A percentile compares a stretch with the other conserved stretches of the same genome.
phyloP scores from a whole-genome alignment of 192 early-diverging fungal genomes.

The Phycomyces nitens region DNA sequence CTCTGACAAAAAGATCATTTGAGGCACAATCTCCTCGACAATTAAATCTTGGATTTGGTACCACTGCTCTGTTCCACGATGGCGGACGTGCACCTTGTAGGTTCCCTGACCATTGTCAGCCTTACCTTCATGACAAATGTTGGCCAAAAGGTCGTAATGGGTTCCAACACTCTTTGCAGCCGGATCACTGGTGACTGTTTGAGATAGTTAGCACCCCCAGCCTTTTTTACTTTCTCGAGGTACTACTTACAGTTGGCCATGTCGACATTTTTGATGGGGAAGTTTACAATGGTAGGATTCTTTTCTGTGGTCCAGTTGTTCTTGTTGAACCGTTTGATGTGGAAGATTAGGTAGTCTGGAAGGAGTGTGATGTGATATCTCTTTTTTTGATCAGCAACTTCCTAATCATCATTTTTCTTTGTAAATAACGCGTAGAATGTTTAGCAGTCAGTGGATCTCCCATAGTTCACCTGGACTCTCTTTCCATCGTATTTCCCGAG shows the following conservation, averaged over 20 bases:
- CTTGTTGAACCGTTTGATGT: constrained; percentile 87
- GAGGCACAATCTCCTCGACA: constrained; percentile 88
- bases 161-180: constrained; percentile 40
- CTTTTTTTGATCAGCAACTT: constrained; percentile 53
- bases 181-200: constrained; percentile 50
- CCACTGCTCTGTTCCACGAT: constrained; percentile 83
- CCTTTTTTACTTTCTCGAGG: background rate
- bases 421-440: no score
- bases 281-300: constrained; percentile 97
- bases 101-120: constrained; percentile 59
- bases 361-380: constrained; percentile 71
- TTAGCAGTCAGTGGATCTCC: no score
- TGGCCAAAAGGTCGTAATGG: constrained; percentile 86
- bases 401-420: constrained; percentile 36
- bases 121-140: constrained; percentile 87
- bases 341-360: constrained; percentile 86
- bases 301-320: constrained; percentile 83
- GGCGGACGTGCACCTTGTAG: constrained; percentile 84
- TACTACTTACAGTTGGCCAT: constrained; percentile 70
- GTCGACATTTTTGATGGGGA: constrained; percentile 81
- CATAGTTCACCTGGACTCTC: constrained; percentile 58
- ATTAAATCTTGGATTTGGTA: constrained; percentile 92
- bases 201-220: no score
- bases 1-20: constrained; percentile 92
- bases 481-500: constrained; percentile 84